Evolutionary conservation across 1,284 basidiomycete species (phyloP).

Genomic region (Boletus semigastroideus): DNA sequence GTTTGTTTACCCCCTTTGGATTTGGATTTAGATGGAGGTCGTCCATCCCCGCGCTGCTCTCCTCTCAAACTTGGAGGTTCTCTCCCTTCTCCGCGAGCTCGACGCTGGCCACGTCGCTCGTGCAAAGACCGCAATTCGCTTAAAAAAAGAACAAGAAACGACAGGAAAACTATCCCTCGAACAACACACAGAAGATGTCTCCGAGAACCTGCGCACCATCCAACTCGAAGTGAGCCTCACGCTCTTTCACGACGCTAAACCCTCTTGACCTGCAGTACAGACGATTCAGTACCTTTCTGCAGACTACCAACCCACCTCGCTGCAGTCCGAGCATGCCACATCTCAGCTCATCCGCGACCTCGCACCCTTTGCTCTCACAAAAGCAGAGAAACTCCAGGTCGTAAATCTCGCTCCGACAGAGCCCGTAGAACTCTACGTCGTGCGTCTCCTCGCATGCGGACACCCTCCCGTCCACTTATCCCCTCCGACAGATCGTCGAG

Average conservation of each 20-base stretch:
- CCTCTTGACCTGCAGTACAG: constrained; percentile 38
- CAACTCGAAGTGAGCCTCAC: constrained; percentile 76
- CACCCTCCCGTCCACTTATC: background rate
- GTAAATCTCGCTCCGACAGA: constrained; percentile 84
- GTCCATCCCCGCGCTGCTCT: constrained; percentile 76
- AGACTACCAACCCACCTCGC: constrained; percentile 64
- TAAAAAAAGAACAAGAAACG: constrained; percentile 71
- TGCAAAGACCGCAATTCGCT: constrained; percentile 59
- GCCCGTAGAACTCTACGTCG: constrained; percentile 87
- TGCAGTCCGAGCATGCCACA: constrained; percentile 69
- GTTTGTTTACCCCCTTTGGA: constrained; percentile 15
- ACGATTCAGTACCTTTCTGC: constrained; percentile 82
- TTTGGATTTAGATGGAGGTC: no score
- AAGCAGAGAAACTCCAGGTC: constrained; percentile 89
- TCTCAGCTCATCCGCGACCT: constrained; percentile 66
- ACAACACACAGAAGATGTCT: constrained; percentile 51
- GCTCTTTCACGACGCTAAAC: background rate
- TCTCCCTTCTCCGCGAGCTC: constrained; percentile 74
- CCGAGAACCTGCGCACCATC: constrained; percentile 83
- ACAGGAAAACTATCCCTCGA: constrained; percentile 36
- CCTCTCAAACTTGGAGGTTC: constrained; percentile 85
- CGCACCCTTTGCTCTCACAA: constrained; percentile 74
- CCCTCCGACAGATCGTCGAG: constrained; percentile 76
- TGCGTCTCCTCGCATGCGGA: constrained; percentile 42
- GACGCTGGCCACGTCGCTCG: constrained; percentile 71